These are phyloP conservation scores for Gamsiella multidivaricata DNA, from an alignment of 192 early-diverging fungal species.

Conservation along the genomic window DNA sequence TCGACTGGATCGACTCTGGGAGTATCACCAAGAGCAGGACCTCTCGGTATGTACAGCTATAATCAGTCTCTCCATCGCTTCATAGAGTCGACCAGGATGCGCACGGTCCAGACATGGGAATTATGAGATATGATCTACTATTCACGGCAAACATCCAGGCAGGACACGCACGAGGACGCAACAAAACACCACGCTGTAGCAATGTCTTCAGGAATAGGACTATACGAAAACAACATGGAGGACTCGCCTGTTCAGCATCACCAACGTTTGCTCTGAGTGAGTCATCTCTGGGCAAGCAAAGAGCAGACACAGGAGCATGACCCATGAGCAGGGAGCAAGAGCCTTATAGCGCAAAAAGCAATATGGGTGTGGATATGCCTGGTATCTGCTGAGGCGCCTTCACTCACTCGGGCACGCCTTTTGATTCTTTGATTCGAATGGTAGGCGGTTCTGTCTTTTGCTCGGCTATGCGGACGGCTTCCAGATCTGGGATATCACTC, in stretches of 20 bases:
- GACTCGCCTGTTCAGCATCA: no score
- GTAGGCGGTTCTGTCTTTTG: slow-evolving; percentile 62
- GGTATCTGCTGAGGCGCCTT: no score
- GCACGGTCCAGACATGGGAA: no score
- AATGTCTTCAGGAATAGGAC: no score
- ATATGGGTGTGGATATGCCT: not conserved
- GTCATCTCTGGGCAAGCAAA: not conserved
- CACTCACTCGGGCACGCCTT: no score
- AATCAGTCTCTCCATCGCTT: not conserved
- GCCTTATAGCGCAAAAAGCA: not conserved
- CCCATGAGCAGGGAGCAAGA: not conserved
- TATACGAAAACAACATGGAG: no score
- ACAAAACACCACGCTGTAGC: no score
- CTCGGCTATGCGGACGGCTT: slow-evolving; percentile 82
- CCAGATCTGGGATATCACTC: slow-evolving; percentile 81
- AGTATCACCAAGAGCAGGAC: slow-evolving; percentile 15
- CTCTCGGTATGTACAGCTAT: slow-evolving; percentile 21
- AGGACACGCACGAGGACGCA: no score
- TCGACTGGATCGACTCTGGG: slow-evolving; percentile 48
- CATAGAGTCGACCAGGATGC: slow-evolving; percentile 1
- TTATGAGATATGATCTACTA: no score
- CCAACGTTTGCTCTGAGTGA: no score
- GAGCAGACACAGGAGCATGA: not conserved
- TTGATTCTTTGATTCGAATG: not conserved
- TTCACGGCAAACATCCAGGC: no score